phyloP scores from a whole-genome alignment of 2,329 filamentous ascomycete genomes.

The Paecilomyces variotii region DNA sequence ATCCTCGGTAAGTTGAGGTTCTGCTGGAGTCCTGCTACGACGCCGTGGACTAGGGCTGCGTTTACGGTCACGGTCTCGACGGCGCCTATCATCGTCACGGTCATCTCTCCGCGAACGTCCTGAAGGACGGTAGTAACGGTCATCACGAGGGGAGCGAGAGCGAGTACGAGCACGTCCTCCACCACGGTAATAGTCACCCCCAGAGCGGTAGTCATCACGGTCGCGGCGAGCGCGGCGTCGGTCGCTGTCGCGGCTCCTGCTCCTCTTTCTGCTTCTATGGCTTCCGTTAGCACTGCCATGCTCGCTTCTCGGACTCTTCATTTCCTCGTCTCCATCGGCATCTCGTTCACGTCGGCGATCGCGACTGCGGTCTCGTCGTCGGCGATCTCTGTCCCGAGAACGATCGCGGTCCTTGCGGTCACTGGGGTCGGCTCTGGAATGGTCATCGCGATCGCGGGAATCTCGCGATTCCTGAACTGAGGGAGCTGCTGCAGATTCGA shows the following conservation, averaged over 20 bases:
- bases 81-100: conserved; percentile 38
- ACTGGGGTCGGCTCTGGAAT: conserved; percentile 48
- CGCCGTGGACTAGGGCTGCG: conserved; percentile 36
- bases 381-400: conserved; percentile 48
- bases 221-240: conserved; percentile 65
- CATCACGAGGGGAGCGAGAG: conserved; percentile 62
- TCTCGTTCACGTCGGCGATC: conserved; percentile 45
- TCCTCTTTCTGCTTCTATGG: conserved; percentile 73
- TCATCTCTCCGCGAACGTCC: conserved; percentile 44
- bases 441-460: conserved; percentile 47
- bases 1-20: conserved; percentile 79
- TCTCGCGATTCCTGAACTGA: conserved; percentile 24
- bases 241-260: conserved; percentile 68
- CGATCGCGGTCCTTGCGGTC: conserved; percentile 42
- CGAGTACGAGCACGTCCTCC: conserved; percentile 58
- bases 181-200: conserved; percentile 66
- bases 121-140: conserved; percentile 47
- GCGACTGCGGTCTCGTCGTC: conserved; percentile 53
- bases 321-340: conserved; percentile 48
- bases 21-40: conserved; percentile 44
- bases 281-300: conserved; percentile 60
- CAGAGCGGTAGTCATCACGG: conserved; percentile 46
- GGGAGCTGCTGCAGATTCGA: conserved; percentile 72
- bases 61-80: conserved; percentile 46
- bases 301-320: conserved; percentile 65